Evolutionary conservation across 805 yeast species (phyloP).

Genomic region (Torulaspora indica): DNA sequence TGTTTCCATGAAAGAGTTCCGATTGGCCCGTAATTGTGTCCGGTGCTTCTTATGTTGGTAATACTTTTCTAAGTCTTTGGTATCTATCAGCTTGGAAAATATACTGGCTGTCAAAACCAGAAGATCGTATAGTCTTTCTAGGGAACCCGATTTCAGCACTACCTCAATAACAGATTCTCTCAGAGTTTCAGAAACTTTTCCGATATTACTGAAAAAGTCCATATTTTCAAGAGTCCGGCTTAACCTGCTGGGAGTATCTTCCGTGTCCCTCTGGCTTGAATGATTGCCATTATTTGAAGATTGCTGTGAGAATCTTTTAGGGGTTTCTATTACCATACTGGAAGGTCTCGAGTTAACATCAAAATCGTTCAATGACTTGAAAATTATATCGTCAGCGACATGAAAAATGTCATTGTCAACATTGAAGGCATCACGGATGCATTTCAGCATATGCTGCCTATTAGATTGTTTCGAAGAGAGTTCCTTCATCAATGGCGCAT

Average conservation of each 20-base stretch:
- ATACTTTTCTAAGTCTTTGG: constrained; percentile 42
- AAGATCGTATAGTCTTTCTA: constrained; percentile 74
- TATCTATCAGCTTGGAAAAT: constrained; percentile 44
- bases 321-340: constrained; percentile 46
- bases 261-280: constrained; percentile 22
- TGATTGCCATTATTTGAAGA: constrained; percentile 23
- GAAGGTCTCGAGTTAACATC: constrained; percentile 40
- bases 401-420: constrained; percentile 55
- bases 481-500: constrained; percentile 33
- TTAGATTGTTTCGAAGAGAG: constrained; percentile 28
- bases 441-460: constrained; percentile 49
- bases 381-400: constrained; percentile 50
- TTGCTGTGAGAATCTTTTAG: constrained; percentile 40
- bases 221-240: constrained; percentile 30
- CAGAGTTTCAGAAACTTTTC: constrained; percentile 34
- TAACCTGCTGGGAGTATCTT: constrained; percentile 18
- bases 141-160: constrained; percentile 61
- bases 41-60: constrained; percentile 32
- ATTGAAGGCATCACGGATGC: constrained; percentile 60
- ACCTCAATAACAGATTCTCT: constrained; percentile 40
- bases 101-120: constrained; percentile 66
- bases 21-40: neutral
- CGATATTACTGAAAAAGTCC: constrained; percentile 32
- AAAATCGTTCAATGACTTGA: constrained; percentile 48
- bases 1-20: neutral